These are phyloP conservation scores for Phytophthora nicotianae DNA, from an alignment of 352 stramenopile genomes.

Conservation along the genomic window DNA sequence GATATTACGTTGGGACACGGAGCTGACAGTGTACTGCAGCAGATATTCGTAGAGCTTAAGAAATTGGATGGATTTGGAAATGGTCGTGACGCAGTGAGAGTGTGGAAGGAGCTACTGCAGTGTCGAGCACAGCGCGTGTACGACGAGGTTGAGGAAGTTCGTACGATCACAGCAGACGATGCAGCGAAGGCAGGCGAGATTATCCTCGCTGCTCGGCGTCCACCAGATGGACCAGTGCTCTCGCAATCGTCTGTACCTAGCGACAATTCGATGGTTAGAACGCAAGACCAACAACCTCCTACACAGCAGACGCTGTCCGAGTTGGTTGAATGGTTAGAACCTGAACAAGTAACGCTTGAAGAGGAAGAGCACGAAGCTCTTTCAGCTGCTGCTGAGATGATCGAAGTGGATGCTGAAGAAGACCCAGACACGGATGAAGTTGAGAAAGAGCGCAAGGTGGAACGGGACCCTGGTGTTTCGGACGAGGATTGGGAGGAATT, in stretches of 20 bases:
- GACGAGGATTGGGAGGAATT: conserved; percentile 75
- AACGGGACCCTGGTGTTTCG: conserved; percentile 59
- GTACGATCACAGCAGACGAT: conserved; percentile 51
- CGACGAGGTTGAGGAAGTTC: conserved; percentile 41
- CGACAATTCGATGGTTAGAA: conserved; percentile 3
- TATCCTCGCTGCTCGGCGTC: conserved; percentile 47
- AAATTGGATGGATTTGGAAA: conserved; percentile 70
- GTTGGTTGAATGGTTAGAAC: conserved; percentile 10
- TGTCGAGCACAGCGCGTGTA: conserved; percentile 70
- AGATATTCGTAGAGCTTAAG: conserved; percentile 49
- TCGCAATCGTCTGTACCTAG: conserved; percentile 20
- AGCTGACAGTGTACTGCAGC: conserved; percentile 31
- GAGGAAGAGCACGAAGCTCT: conserved; percentile 22
- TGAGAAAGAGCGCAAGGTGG: conserved; percentile 16
- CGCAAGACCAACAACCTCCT: conserved; percentile 13
- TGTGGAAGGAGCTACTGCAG: conserved; percentile 71
- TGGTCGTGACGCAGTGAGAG: conserved; percentile 65
- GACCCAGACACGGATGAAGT: conserved; percentile 21
- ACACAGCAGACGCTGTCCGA: conserved; percentile 1
- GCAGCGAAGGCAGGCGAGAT: conserved; percentile 39
- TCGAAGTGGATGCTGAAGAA: conserved; percentile 26
- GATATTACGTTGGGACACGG: conserved; percentile 43
- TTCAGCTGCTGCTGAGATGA: conserved; percentile 1
- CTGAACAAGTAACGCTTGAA: not conserved
- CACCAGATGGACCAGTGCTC: conserved; percentile 32